Percentiles rank a stretch among this genome's conserved stretches.
These are phyloP conservation scores for Metahyphopichia silvanorum DNA, from an alignment of 805 yeast genomes.

Conservation along the genomic window DNA sequence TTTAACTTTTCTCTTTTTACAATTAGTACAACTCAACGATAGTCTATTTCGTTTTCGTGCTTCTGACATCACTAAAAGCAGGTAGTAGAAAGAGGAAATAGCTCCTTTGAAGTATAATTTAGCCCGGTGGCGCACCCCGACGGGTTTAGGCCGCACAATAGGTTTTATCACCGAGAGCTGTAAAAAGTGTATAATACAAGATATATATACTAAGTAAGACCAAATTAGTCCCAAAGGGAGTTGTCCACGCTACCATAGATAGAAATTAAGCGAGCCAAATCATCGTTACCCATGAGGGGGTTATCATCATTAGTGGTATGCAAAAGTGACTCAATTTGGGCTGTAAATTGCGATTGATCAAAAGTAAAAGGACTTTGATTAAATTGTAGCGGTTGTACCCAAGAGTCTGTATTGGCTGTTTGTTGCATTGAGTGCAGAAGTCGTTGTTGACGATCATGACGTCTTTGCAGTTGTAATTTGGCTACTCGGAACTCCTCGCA, in stretches of 20 bases:
- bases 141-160: too few species aligned
- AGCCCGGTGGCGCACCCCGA: too few species aligned
- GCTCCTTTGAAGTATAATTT: too few species aligned
- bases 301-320: background rate
- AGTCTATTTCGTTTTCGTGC: slow-evolving; percentile 21
- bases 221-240: slow-evolving; percentile 5
- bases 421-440: too few species aligned
- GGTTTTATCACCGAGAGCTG: too few species aligned
- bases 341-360: background rate
- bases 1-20: slow-evolving; percentile 34
- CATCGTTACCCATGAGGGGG: slow-evolving; percentile 19
- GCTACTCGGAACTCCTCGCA: slow-evolving; percentile 39
- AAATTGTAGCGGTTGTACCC: background rate
- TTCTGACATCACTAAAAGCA: background rate
- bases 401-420: too few species aligned
- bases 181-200: too few species aligned
- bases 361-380: background rate
- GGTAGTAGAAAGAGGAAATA: background rate
- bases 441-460: background rate
- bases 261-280: slow-evolving; percentile 31
- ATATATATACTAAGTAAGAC: too few species aligned
- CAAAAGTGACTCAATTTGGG: background rate
- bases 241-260: slow-evolving; percentile 31
- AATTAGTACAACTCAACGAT: slow-evolving; percentile 30
- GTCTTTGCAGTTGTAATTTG: slow-evolving; percentile 20